Base-by-base conservation (phyloP, 257 asterid genomes). In the Anisodus acutangulus region DNA sequence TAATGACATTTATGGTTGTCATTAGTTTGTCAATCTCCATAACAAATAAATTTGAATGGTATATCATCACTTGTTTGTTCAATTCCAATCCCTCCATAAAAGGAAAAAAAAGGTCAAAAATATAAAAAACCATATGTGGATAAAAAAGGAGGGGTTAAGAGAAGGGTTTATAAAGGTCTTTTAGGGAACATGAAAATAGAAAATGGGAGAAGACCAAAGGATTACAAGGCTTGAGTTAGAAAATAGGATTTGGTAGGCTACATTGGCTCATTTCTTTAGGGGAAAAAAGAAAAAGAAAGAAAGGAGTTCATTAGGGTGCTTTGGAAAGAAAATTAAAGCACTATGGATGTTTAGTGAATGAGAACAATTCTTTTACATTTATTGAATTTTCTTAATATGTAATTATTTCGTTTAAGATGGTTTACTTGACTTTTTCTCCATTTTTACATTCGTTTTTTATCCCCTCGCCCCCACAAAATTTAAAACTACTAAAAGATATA, bases 221-320 rank as follows among this genome's bases (percentile, higher is more conserved):
- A 78, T 78, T 53, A 78, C 26, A 9, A 78, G 47, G 31, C 13
- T 26, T 78, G 81, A 78, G 81, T 13, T 78, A 78, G 64, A 51
- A 51, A 78, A 15, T 78, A 78, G 81, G 81, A 78, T 22, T 26
- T 53, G 47, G 64, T 78, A 26, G 64, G 49, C 45, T 78, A 31
- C 53, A 78, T 78, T 53, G 82, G 13, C 82, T 78, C 82, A 78
- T 78, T 4, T 53, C 62, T 26, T 53, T 53, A 78, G 64, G 81
- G 0, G 4, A 51, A 76, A 63, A 31, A 22, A 22, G 22, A 74
- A 51, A 2, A 51, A 1, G 39, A 51, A 76, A 51, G 39, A 16
- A 53, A 53, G 49, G 26, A 78, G 26, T 53, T 53, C 82, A 78
- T 53, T 78, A 26, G 82, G 31, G 49, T 78, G 49, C 82, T 31